Evolutionary conservation across 495 filamentous ascomycete species (phyloP).

Genomic region (Aspergillus biplanus): DNA sequence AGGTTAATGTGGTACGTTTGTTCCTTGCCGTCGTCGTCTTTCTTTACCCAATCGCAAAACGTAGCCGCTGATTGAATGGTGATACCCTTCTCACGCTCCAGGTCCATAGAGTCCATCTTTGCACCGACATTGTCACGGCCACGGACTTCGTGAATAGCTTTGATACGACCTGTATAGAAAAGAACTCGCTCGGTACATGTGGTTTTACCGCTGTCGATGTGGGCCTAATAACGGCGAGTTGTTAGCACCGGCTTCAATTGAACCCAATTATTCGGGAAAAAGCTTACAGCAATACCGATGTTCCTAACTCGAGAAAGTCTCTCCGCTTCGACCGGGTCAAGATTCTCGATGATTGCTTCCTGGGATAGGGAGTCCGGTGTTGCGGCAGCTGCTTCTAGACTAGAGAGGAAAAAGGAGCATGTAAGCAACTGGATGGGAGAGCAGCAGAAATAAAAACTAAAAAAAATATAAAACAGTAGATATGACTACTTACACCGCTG

Average conservation of each 20-base stretch:
- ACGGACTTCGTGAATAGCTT: constrained; percentile 95
- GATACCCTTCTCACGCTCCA: constrained; percentile 97
- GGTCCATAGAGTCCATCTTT: constrained; percentile 99
- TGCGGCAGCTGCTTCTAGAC: constrained; percentile 64
- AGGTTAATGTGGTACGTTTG: constrained; percentile 96
- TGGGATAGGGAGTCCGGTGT: constrained; percentile 63
- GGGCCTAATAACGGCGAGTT: constrained; percentile 61
- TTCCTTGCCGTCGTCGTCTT: constrained; percentile 69
- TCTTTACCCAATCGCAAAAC: constrained; percentile 97
- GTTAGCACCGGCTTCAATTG: constrained; percentile 7
- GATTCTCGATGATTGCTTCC: constrained; percentile 70
- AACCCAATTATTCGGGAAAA: not conserved
- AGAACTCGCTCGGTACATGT: constrained; percentile 96
- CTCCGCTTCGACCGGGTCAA: constrained; percentile 73
- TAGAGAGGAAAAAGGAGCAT: constrained; percentile 18
- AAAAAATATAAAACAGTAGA: not conserved
- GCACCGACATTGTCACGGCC: constrained; percentile 95
- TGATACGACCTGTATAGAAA: constrained; percentile 97
- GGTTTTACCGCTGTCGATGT: constrained; percentile 99
- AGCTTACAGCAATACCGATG: constrained; percentile 92
- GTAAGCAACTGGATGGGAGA: constrained; percentile 17
- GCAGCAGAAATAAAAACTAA: constrained; percentile 8
- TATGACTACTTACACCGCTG: constrained; percentile 42
- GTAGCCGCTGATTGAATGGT: constrained; percentile 98
- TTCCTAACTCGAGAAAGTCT: constrained; percentile 83